Evolutionary conservation across 2,329 filamentous ascomycete genomes (phyloP), one percentile per base, ranked within the genome.

Genomic region (Cladorrhinum sp.): DNA sequence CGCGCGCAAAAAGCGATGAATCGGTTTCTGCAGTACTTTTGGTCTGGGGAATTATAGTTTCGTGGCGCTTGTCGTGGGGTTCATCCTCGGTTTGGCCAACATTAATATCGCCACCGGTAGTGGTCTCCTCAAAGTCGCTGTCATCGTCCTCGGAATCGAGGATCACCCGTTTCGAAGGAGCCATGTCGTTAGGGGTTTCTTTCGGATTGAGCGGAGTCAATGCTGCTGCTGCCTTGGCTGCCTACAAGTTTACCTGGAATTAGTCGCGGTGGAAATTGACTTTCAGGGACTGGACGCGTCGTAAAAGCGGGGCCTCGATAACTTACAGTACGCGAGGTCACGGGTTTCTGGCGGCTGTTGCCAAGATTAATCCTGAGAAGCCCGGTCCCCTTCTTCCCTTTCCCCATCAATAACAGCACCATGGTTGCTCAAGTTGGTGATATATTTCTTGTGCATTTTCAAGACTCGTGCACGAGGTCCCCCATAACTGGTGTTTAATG

Each of bases 1-100:
- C 67, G 54, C 71, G 74, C 51, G 76, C 75, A 62, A 83, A 83
- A 64, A 81, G 78, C 0, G 72, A 74, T 1, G 76, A 74, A 60
- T 83, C 78, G 1, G 81, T 83, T 16, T 80, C 82, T 22, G 68
- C 72, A 57, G 68, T 67, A 58, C 65, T 63, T 27, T 58, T 38
- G 36, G 57, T 58, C 16, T 57, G 25, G 10, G 52, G 25, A 32
- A 25, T 36, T 20, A 7, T n/a, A 50, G 32, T 25, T 20, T 61
- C 53, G 13, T 60, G 50, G 36, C 23, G 38, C 12, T 10, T 18
- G 13, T 62, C 56, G 23, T 20, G 16, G 38, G 27, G 22, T 29
- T 41, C 22, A 3, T 50, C 52, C 20, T 13, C 29, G 2, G 53
- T 49, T 18, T 36, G 50, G 9, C 58, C 50, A 5, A 48, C n/a